phyloP scores from a whole-genome alignment of 2,329 filamentous ascomycete species.

The Penicillium crustosum region DNA sequence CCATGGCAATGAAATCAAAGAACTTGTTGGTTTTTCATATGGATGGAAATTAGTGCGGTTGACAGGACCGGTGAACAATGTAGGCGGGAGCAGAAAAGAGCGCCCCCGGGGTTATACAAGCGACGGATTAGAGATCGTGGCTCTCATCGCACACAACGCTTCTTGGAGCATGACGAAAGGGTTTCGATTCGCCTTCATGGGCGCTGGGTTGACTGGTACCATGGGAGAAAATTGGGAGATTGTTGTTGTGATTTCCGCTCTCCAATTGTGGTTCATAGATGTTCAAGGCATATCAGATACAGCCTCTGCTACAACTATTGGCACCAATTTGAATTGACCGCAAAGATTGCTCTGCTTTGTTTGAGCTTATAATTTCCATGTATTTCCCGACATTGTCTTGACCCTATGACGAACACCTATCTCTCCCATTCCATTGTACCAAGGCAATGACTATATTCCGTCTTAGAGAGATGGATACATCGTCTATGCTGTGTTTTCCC shows the following conservation, averaged over 20 bases:
- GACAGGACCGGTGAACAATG: not conserved
- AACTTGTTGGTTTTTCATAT: constrained; percentile 10
- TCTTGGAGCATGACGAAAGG: constrained; percentile 16
- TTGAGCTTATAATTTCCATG: not conserved
- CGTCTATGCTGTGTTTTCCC: not conserved
- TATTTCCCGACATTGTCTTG: not conserved
- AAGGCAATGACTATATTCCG: not conserved
- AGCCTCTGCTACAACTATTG: not conserved
- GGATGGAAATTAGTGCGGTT: constrained; percentile 15
- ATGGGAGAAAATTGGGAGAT: constrained; percentile 15
- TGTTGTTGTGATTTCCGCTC: constrained; percentile 6
- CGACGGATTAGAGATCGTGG: constrained; percentile 16
- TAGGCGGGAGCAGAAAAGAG: constrained; percentile 8
- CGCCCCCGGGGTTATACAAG: constrained; percentile 11
- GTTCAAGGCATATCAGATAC: not conserved
- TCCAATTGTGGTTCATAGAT: constrained; percentile 16
- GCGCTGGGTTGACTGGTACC: constrained; percentile 8
- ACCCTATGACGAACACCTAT: not conserved
- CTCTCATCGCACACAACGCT: constrained; percentile 14
- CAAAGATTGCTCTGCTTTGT: not conserved
- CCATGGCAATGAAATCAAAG: constrained; percentile 16
- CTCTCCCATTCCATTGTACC: not conserved
- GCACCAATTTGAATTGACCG: not conserved
- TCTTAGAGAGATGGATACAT: not conserved
- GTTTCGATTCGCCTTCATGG: constrained; percentile 13